These are phyloP conservation scores for Ceratobasidium theobromae DNA, from an alignment of 1,284 basidiomycete genomes.

Conservation along the genomic window DNA sequence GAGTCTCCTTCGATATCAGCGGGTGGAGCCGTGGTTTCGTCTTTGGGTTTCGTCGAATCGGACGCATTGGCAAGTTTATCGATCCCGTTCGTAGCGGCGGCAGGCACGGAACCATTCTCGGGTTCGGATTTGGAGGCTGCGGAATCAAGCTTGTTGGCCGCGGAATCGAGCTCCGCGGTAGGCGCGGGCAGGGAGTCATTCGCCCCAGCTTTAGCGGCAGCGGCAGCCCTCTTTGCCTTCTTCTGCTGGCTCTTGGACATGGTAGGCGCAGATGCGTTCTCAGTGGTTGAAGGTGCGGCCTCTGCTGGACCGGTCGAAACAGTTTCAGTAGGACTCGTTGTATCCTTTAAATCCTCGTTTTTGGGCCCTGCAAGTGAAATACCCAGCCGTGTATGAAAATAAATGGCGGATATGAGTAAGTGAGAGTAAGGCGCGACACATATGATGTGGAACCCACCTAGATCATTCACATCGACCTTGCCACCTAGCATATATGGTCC, in stretches of 20 bases:
- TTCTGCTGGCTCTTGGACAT: conserved; percentile 15
- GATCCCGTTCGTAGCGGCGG: too few species aligned
- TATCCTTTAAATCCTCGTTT: not conserved
- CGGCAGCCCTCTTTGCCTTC: conserved; percentile 2
- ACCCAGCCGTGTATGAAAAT: not conserved
- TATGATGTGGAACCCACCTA: not conserved
- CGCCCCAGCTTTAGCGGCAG: not conserved
- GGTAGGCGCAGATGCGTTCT: not conserved
- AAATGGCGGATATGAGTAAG: too few species aligned
- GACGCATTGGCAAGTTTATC: too few species aligned
- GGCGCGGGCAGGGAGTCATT: not conserved
- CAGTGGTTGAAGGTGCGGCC: not conserved
- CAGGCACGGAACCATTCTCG: too few species aligned
- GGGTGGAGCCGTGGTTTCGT: not conserved
- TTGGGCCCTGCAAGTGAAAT: not conserved
- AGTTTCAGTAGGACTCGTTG: conserved; percentile 1
- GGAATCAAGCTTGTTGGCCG: not conserved
- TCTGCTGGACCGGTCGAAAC: not conserved
- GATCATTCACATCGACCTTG: too few species aligned
- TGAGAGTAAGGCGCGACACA: not conserved
- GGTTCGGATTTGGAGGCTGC: too few species aligned
- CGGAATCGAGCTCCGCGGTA: not conserved
- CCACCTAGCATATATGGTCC: not conserved
- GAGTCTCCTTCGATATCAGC: not conserved
- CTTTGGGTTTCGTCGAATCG: not conserved